Percentiles rank a stretch among this genome's conserved stretches.
Conservation (phyloP, 2,329 filamentous ascomycete genomes). For the Colletotrichum trifolii region DNA sequence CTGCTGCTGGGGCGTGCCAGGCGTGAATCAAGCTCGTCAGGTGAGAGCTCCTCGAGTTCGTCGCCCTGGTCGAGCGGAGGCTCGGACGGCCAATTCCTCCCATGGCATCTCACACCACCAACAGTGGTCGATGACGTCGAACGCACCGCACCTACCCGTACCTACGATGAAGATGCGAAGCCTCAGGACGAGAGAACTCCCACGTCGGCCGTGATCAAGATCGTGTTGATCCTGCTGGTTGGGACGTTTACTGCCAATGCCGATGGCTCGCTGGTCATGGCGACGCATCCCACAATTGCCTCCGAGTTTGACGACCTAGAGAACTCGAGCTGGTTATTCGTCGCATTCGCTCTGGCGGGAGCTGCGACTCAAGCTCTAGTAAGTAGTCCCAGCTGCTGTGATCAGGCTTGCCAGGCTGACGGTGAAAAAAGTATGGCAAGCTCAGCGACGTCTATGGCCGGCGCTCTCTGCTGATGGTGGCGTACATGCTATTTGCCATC, state of each 20-base stretch:
- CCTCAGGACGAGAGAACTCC: not conserved
- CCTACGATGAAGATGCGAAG: conserved; percentile 2
- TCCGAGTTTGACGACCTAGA: conserved; percentile 69
- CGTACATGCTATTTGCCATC: conserved; percentile 61
- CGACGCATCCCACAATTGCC: conserved; percentile 71
- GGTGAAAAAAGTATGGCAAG: conserved; percentile 58
- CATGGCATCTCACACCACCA: conserved; percentile 31
- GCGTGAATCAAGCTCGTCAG: conserved; percentile 31
- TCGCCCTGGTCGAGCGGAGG: conserved; percentile 27
- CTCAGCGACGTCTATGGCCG: conserved; percentile 69
- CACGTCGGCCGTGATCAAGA: conserved; percentile 36
- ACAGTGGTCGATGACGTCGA: conserved; percentile 29
- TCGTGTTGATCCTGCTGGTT: conserved; percentile 40
- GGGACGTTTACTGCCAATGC: conserved; percentile 73
- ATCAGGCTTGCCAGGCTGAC: not conserved
- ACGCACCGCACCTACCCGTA: conserved; percentile 12
- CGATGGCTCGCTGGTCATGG: conserved; percentile 73
- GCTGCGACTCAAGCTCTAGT: conserved; percentile 54
- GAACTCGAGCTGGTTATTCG: conserved; percentile 63
- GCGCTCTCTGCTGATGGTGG: conserved; percentile 54
- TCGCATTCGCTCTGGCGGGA: conserved; percentile 46
- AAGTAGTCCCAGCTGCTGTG: conserved; percentile 33
- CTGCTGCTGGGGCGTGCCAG: conserved; percentile 21
- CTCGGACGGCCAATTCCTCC: conserved; percentile 28
- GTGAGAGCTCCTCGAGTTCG: conserved; percentile 30